Evolutionary conservation across 495 filamentous ascomycete genomes (phyloP).

Genomic region (Neurospora hispaniola): DNA sequence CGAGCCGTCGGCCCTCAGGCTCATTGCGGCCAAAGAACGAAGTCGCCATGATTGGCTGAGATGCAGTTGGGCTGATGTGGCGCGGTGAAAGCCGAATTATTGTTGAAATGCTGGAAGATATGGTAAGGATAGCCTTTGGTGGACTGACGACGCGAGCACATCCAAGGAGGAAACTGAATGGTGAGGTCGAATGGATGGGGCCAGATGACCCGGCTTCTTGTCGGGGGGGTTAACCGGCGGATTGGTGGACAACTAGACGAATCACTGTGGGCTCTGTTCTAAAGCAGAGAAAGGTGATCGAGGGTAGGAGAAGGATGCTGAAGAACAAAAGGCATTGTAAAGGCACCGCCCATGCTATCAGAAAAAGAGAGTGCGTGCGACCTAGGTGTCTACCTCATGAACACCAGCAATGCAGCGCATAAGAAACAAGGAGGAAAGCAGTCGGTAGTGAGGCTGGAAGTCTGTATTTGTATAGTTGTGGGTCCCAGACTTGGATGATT

Average conservation of each 20-base stretch:
- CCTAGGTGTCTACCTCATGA: background rate
- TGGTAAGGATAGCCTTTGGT: background rate
- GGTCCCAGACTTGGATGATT: background rate
- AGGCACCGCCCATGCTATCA: background rate
- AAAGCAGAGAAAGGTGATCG: background rate
- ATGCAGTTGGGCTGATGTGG: background rate
- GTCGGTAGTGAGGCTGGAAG: background rate
- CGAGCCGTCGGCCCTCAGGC: slow-evolving; percentile 14
- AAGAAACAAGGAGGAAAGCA: background rate
- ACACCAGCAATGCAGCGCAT: background rate
- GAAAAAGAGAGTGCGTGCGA: background rate
- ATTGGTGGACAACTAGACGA: background rate
- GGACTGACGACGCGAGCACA: background rate
- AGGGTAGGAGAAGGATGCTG: background rate
- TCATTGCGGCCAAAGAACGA: slow-evolving; percentile 14
- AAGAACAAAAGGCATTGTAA: background rate
- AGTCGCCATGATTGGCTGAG: background rate
- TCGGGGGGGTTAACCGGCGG: background rate
- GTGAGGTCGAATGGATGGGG: background rate
- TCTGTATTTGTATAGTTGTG: background rate
- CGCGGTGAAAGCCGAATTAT: background rate
- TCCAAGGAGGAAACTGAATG: background rate
- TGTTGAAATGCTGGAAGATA: background rate
- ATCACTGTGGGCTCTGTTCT: background rate
- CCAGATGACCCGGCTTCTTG: background rate